phyloP scores from a whole-genome alignment of 2,329 filamentous ascomycete genomes.

The Mycocentrospora acerina region DNA sequence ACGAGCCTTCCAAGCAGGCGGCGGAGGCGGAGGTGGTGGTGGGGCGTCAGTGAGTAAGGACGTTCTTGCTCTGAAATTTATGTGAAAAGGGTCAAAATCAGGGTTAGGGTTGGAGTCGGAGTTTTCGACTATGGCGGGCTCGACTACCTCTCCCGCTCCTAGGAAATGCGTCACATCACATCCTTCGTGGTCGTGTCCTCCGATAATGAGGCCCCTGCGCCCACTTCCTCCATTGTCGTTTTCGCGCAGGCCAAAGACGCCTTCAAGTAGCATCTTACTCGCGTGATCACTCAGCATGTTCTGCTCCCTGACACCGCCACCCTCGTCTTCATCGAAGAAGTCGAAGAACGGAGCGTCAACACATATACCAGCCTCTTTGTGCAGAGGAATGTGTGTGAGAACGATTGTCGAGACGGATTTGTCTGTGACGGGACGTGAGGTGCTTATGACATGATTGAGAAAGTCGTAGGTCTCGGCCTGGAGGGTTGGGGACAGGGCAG shows the following conservation, averaged over 20 bases:
- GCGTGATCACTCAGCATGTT: conserved; percentile 79
- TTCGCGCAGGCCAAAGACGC: conserved; percentile 76
- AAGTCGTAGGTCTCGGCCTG: conserved; percentile 79
- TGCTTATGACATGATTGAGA: conserved; percentile 67
- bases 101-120: too few relatives aligned
- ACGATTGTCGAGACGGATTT: conserved; percentile 75
- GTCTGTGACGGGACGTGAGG: conserved; percentile 61
- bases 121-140: too few relatives aligned
- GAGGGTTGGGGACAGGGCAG: conserved; percentile 65
- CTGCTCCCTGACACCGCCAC: conserved; percentile 79
- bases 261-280: conserved; percentile 72
- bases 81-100: neutral
- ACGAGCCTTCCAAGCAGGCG: conserved; percentile 24
- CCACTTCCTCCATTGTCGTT: conserved; percentile 63
- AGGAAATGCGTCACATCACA: conserved; percentile 83
- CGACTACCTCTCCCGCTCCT: conserved; percentile 3
- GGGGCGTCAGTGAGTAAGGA: conserved; percentile 1
- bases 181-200: conserved; percentile 92
- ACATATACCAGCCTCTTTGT: conserved; percentile 81
- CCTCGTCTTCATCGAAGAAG: conserved; percentile 64
- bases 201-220: conserved; percentile 76
- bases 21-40: conserved; percentile 2
- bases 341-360: conserved; percentile 81
- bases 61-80: conserved; percentile 1
- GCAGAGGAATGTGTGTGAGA: conserved; percentile 87